Percentiles rank a stretch among this genome's conserved stretches.
phyloP scores from a whole-genome alignment of 2,329 filamentous ascomycete genomes.

The Exserohilum rostratum region DNA sequence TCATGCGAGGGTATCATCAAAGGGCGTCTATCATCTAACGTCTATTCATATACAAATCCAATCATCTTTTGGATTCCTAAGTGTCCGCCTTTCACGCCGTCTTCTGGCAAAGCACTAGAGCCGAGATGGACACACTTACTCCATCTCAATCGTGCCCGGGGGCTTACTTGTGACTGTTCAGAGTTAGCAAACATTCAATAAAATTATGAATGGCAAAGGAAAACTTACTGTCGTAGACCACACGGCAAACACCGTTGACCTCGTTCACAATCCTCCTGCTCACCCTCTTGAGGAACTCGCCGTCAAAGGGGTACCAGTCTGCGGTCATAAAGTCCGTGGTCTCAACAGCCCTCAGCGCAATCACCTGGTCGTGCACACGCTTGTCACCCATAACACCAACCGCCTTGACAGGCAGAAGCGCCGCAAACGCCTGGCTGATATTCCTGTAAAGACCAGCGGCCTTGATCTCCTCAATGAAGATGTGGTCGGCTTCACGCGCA shows the following conservation, averaged over 20 bases:
- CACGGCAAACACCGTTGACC: constrained; percentile 73
- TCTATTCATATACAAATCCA: constrained; percentile 16
- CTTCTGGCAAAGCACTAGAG: neutral
- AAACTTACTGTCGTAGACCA: constrained; percentile 70
- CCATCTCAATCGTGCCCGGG: constrained; percentile 76
- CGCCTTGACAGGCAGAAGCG: constrained; percentile 68
- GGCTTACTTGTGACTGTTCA: constrained; percentile 67
- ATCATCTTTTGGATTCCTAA: neutral
- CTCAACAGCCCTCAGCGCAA: constrained; percentile 66
- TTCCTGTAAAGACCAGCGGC: constrained; percentile 74
- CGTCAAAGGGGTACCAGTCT: constrained; percentile 70
- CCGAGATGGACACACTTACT: constrained; percentile 52
- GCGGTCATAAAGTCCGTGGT: constrained; percentile 78
- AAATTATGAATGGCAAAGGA: neutral
- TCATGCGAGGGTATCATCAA: constrained; percentile 36
- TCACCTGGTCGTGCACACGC: constrained; percentile 68
- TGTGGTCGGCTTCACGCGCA: constrained; percentile 75
- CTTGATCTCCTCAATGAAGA: constrained; percentile 78
- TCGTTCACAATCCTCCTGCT: constrained; percentile 75
- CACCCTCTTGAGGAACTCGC: constrained; percentile 69
- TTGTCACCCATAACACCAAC: constrained; percentile 75
- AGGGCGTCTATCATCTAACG: constrained; percentile 26
- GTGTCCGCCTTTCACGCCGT: neutral
- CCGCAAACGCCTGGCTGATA: constrained; percentile 73
- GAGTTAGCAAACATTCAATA: constrained; percentile 18